A percentile compares a stretch with the other conserved stretches of the same genome.
Conservation (phyloP, 352 stramenopile genomes). For the Phytophthora pistaciae region DNA sequence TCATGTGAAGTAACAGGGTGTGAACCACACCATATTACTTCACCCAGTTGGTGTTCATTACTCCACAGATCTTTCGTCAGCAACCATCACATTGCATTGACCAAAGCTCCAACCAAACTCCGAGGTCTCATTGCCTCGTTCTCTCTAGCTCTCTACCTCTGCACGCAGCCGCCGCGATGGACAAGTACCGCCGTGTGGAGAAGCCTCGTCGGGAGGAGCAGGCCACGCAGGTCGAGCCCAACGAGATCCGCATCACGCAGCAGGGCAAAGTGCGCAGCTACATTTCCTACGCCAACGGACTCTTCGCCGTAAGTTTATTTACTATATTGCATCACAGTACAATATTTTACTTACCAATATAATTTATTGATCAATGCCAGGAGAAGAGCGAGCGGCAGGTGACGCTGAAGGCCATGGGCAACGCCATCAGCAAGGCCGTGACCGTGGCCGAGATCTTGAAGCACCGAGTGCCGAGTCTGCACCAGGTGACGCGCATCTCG, state of each 20-base stretch:
- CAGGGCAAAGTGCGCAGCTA: slow-evolving; percentile 85
- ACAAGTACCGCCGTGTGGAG: slow-evolving; percentile 88
- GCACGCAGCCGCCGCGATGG: slow-evolving; percentile 44
- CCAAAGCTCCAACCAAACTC: slow-evolving; percentile 7
- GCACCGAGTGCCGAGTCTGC: slow-evolving; percentile 71
- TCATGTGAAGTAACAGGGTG: neutral
- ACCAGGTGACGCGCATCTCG: slow-evolving; percentile 83
- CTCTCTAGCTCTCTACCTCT: slow-evolving; percentile 8
- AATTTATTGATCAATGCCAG: slow-evolving; percentile 27
- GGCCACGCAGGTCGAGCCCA: slow-evolving; percentile 50
- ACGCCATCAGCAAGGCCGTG: slow-evolving; percentile 88
- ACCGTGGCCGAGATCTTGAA: slow-evolving; percentile 89
- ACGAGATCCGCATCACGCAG: slow-evolving; percentile 89
- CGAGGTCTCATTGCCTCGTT: neutral
- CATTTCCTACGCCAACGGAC: slow-evolving; percentile 80
- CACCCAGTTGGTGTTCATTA: slow-evolving; percentile 30
- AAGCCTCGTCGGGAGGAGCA: slow-evolving; percentile 66
- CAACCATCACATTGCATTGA: slow-evolving; percentile 30
- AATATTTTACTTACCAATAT: neutral
- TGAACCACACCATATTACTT: slow-evolving; percentile 22
- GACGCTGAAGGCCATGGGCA: slow-evolving; percentile 85
- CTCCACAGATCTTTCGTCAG: slow-evolving; percentile 40
- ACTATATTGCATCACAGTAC: neutral
- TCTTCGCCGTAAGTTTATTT: slow-evolving; percentile 61
- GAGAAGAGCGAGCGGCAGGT: slow-evolving; percentile 72